Percentiles rank a stretch among this genome's conserved stretches.
Conservation (phyloP, 2,329 filamentous ascomycete genomes). For the Chaetomium sp. region DNA sequence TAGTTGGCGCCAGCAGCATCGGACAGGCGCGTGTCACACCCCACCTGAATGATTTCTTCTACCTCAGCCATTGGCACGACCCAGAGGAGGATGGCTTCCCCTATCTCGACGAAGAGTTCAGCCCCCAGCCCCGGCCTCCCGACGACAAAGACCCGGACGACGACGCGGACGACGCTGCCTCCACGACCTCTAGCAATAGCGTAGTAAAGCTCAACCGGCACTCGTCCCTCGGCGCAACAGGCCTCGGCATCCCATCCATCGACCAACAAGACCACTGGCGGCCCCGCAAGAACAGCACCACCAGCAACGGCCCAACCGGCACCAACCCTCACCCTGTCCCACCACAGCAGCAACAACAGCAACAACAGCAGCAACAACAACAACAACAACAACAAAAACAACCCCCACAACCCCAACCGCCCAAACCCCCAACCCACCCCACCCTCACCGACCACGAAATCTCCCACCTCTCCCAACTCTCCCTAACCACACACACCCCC, state of each 20-base stretch:
- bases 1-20: constrained; percentile 50
- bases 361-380: constrained; percentile 14
- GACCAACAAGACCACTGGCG: constrained; percentile 2
- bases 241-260: constrained; percentile 5
- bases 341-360: constrained; percentile 3
- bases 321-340: constrained; percentile 4
- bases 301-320: constrained; percentile 8
- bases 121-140: constrained; percentile 31
- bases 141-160: constrained; percentile 26
- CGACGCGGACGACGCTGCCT: constrained; percentile 38
- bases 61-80: constrained; percentile 84
- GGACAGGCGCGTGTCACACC: constrained; percentile 50
- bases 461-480: constrained; percentile 59
- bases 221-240: constrained; percentile 12
- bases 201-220: constrained; percentile 43
- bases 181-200: constrained; percentile 46
- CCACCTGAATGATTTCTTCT: constrained; percentile 79
- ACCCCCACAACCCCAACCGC: not conserved
- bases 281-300: constrained; percentile 13
- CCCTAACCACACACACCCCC: constrained; percentile 62
- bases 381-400: not conserved
- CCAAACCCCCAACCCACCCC: not conserved
- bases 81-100: constrained; percentile 68
- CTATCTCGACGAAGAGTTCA: constrained; percentile 67
- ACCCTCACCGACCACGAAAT: constrained; percentile 52